Base-by-base conservation (phyloP, 1,139 yeast genomes). In the Pichia sp. region DNA sequence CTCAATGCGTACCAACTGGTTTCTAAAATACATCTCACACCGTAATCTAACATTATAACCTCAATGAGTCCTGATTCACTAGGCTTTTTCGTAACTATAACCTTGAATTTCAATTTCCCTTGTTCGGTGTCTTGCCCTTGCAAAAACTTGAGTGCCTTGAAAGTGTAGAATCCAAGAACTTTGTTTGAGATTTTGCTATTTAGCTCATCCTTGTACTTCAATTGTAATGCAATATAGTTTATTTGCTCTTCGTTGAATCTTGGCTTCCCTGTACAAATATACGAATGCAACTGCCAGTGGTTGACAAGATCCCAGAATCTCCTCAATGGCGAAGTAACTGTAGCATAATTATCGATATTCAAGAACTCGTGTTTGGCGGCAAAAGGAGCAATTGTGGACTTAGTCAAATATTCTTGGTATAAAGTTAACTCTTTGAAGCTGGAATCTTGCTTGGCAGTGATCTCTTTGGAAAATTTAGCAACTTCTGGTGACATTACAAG, bases 311-410 rank as follows among this genome's bases (percentile, higher is more conserved):
- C 99, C n/a, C 85, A 84, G 62, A 81, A 87, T 61, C 99, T 74
- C 69, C 99, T 75, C 59, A 93, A 75, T 1, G 99, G 99, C 0
- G 97, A 90, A 0, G 99, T 90, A 2, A 88, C 84, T 43, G 90
- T 88, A 7, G 87, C 76, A 65, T 93, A 90, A 13, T 73, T 69
- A 0, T 71, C 68, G 10, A 86, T 71, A 2, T 95, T 96, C 48
- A 90, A 71, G 56, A 87, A 81, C 32, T 76, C 75, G 68, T 92
- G 97, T 0, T 69, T 67, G 1, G 65, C 64, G 1, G 84, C 75
- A 1, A 52, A 51, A 2, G 76, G 65, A 0, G 80, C 66, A 52
- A 78, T 70, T 32, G 69, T 68, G 26, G 83, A 76, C 36, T 74
- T 72, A 13, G 74, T 64, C 66, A 78, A 55, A 56, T 72, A 62